These are phyloP conservation scores for Periconia macrospinosa DNA, from an alignment of 2,329 filamentous ascomycete genomes.

Conservation along the genomic window DNA sequence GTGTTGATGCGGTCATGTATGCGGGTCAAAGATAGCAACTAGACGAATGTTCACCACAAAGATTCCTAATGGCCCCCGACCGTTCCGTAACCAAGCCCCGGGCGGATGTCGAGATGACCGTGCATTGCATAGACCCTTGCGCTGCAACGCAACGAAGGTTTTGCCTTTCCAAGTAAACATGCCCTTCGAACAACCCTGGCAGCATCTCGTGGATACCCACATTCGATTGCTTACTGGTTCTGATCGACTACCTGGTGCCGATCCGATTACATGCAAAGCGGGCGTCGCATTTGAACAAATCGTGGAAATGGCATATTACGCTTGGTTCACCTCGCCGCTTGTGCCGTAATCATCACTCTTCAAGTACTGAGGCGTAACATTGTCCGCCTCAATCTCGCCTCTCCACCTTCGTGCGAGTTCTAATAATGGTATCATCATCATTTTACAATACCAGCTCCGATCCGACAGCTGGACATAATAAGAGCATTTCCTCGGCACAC, in stretches of 20 bases:
- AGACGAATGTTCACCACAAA: not conserved
- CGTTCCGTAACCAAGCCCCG: not conserved
- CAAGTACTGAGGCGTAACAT: not conserved
- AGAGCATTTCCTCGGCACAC: not conserved
- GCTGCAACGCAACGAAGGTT: not conserved
- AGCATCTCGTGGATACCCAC: not conserved
- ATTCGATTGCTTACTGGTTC: not conserved
- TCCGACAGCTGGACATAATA: not conserved
- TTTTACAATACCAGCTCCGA: not conserved
- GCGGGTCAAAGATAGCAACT: not conserved
- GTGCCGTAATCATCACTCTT: not conserved
- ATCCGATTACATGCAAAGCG: not conserved
- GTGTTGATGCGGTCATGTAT: not conserved
- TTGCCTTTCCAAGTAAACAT: not conserved
- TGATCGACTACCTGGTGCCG: not conserved
- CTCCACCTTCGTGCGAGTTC: not conserved
- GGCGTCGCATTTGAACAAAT: not conserved
- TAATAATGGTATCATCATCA: not conserved
- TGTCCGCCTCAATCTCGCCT: not conserved
- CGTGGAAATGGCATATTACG: not conserved
- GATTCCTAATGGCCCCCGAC: not conserved
- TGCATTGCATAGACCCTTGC: not conserved
- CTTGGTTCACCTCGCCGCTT: not conserved
- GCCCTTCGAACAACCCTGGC: too few species aligned
- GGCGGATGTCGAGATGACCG: not conserved